Base-by-base conservation (phyloP, 306 rosid genomes). In the Trifolium fragiferum region DNA sequence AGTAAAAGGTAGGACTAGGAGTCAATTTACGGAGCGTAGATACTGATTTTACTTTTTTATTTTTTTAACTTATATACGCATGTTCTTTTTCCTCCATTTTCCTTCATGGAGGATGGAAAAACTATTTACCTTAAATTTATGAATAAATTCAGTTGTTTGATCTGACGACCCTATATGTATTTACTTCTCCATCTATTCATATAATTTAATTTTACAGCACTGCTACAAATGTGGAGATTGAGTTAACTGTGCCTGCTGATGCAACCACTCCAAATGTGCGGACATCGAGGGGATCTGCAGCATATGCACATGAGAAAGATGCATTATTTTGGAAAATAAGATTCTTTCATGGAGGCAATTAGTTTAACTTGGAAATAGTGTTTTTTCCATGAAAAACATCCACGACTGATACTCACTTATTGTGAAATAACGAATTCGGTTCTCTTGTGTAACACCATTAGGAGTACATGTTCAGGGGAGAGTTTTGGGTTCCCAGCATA, bases 1-100 rank as follows among this genome's bases (percentile, higher is more conserved):
- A 86, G 99, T 94, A 80, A 94, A 94, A 78, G 92, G n/a, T n/a
- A n/a, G n/a, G n/a, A n/a, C 99, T 66, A 88, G 99, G 82, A 94
- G 99, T 88, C 99, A 94, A 84, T 94, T 90, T 83, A 94, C 92
- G 96, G 99, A 94, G 87, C 97, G 99, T 41, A 94, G 99, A 98
- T 94, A 88, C 74, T 74, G 64, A 72, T n/a, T 58, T 32, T 19
- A 25, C 2, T 27, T 33, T 5, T n/a, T n/a, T n/a, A n/a, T n/a
- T n/a, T n/a, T n/a, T n/a, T n/a, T n/a, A n/a, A 65, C 40, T 25
- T 16, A 30, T 41, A 1, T 37, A 20, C 67, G 32, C 38, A 33
- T 44, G 41, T 65, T 10, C n/a, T 66, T 7, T 76, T 84, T 14
- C 37, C 50, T 37, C 40, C 13, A 10, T 11, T 76, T 69, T 70